Base-by-base conservation (phyloP, 2,329 filamentous ascomycete genomes). In the Xylaria digitata region DNA sequence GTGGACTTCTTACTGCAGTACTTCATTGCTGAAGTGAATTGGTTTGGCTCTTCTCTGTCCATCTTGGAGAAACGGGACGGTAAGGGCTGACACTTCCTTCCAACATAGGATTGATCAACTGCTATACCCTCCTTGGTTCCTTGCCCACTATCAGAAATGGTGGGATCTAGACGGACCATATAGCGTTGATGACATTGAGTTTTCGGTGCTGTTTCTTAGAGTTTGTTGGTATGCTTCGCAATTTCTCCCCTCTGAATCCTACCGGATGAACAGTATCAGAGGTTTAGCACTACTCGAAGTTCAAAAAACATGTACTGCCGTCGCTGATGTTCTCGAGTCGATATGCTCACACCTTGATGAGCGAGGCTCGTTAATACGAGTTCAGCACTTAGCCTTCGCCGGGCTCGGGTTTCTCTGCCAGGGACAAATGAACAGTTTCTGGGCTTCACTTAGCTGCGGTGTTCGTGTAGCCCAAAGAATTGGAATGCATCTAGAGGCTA, bases 21-120 rank as follows among this genome's bases (percentile, higher is more conserved):
- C 32, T 72, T 71, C 32, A 17, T 71, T 3, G 8, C 53, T 6
- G 66, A 72, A 19, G 54, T 72, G 6, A 66, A 68, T 26, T 72
- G 71, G 70, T 69, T 42, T 26, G 70, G 45, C 9, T 17, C 42
- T 23, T 21, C 40, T n/a, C 32, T 11, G 2, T 40, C 13, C 37
- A 15, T 40, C 37, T 40, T 15, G 37, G 13, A 40, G 13, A 40
- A 13, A 13, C 45, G 21, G 21, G 26, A 19, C n/a, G 21, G 45
- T 2, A 26, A 48, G 17, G 21, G 45, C 11, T 48, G 11, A 23
- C 45, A 6, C 37, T 23, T 6, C 13, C 8, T 26, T 48, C 45
- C 32, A 21, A 32, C n/a, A 40, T 34, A 67, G 63, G 69, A 68
- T 66, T 2, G 46, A 68, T 23, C 65, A 67, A 21, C 11, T 71